Conservation (phyloP, 768 basidiomycete genomes). For the Suillus sp. region DNA sequence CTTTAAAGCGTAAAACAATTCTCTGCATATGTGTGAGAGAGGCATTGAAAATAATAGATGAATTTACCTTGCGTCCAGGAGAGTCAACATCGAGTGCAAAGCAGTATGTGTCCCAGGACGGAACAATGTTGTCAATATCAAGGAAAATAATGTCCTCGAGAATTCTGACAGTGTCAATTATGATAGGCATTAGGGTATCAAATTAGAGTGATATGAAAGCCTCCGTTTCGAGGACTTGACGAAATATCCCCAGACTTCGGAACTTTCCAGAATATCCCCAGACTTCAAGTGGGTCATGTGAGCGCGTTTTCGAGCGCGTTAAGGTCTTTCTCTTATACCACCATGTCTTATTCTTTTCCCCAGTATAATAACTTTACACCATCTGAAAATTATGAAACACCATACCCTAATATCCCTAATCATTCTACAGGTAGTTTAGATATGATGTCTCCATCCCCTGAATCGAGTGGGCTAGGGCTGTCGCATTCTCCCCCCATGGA, state of each 20-base stretch:
- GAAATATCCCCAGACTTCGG: not conserved
- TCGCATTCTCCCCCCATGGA: not conserved
- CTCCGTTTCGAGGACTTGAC: not conserved
- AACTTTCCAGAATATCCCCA: not conserved
- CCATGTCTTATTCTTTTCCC: constrained; percentile 2
- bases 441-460: constrained; percentile 1
- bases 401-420: not conserved
- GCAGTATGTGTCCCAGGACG: constrained; percentile 6
- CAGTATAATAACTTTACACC: constrained; percentile 2
- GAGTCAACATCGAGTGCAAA: not conserved
- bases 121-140: not conserved
- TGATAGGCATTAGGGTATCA: not conserved
- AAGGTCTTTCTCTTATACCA: not conserved
- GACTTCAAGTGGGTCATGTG: not conserved
- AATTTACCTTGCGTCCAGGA: constrained; percentile 8
- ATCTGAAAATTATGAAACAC: constrained; percentile 14
- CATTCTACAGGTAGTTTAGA: not conserved
- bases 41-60: not conserved
- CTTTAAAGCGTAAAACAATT: not conserved
- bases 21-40: constrained; percentile 1
- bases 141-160: constrained; percentile 8
- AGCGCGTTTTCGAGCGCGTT: not conserved
- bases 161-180: not conserved
- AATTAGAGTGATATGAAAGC: not conserved
- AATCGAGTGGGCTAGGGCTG: not conserved